phyloP scores from a whole-genome alignment of 2,329 filamentous ascomycete species.

The Aspergillus ustus region DNA sequence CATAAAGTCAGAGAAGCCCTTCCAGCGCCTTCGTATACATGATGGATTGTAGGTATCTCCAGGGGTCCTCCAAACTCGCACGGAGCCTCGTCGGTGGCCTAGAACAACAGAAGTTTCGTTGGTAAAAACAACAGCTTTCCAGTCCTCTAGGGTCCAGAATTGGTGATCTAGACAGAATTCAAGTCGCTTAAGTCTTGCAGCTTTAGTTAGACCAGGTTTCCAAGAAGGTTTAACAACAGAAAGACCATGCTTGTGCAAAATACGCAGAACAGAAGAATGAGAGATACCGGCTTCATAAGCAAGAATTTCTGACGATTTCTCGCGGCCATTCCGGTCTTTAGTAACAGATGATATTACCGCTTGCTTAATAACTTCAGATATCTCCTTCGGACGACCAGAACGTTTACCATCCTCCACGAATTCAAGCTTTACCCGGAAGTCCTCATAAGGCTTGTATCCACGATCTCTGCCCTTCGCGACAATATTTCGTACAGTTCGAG shows the following conservation, averaged over 20 bases:
- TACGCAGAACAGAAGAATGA: conserved; percentile 6
- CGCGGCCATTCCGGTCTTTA: background rate
- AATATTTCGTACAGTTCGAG: background rate
- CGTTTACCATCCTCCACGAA: conserved; percentile 15
- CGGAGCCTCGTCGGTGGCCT: background rate
- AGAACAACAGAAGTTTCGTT: conserved; percentile 2
- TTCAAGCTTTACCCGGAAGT: conserved; percentile 2
- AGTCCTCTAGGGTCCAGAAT: background rate
- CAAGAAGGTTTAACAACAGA: background rate
- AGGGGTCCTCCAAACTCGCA: background rate
- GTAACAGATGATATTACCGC: background rate
- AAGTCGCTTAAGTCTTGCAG: background rate
- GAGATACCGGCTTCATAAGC: conserved; percentile 2
- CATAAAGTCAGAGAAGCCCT: background rate
- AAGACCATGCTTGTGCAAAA: background rate
- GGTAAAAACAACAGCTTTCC: background rate
- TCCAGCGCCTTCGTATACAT: conserved; percentile 1
- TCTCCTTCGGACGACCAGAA: conserved; percentile 4
- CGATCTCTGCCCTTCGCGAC: conserved; percentile 6
- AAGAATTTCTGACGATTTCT: conserved; percentile 5
- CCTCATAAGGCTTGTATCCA: conserved; percentile 6
- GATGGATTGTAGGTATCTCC: background rate
- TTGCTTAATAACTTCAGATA: background rate
- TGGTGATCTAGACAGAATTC: background rate
- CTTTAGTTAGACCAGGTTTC: conserved; percentile 6